Conservation (phyloP, 345 rosid genomes). For the Citrus cavaleriei region DNA sequence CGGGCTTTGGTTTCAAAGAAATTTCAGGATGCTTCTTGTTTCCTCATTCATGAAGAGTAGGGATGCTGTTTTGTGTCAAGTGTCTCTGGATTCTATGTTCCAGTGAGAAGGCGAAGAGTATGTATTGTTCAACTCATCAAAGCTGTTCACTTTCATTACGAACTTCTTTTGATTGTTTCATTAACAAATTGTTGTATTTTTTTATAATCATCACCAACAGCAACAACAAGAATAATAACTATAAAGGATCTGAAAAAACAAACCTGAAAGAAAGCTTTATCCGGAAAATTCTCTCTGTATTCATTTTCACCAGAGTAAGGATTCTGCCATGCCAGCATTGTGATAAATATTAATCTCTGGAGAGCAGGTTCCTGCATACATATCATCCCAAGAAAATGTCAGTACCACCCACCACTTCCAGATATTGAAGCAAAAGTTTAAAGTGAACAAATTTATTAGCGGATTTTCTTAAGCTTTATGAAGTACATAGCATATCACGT, state of each 20-base stretch:
- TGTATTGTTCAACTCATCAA: not conserved
- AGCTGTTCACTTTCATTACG: not conserved
- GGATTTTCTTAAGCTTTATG: not conserved
- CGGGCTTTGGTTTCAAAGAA: not conserved
- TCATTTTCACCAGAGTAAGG: constrained; percentile 54
- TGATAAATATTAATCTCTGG: constrained; percentile 81
- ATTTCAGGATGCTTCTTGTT: not conserved
- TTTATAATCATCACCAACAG: not conserved
- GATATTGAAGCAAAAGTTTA: not conserved
- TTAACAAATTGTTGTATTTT: not conserved
- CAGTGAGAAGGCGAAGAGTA: not conserved
- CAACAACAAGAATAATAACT: not conserved
- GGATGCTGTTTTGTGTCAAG: not conserved
- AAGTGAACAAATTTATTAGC: not conserved
- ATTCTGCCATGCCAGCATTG: constrained; percentile 94
- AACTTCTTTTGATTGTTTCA: not conserved
- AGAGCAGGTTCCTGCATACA: constrained; percentile 79
- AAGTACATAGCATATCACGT: not conserved
- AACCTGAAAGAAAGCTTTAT: constrained; percentile 69
- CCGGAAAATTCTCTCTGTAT: constrained; percentile 20
- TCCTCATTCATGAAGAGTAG: not conserved
- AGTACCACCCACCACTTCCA: not conserved
- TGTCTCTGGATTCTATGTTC: not conserved
- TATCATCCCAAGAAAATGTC: not conserved
- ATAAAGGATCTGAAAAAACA: not conserved